Conservation (phyloP, 2,329 filamentous ascomycete species). For the Metarhizium sp. region DNA sequence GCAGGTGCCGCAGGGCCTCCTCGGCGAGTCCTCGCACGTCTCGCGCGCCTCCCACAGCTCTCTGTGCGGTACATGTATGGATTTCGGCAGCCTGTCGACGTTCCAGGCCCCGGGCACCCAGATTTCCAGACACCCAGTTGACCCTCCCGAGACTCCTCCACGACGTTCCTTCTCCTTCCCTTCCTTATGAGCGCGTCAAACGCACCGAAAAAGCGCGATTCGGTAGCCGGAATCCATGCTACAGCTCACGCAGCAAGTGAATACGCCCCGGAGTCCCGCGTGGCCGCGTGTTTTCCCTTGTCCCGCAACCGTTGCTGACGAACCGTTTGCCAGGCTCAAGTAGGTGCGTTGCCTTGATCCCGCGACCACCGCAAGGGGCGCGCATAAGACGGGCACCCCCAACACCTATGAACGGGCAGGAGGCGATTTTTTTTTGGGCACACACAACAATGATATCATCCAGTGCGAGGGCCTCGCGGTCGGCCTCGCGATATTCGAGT, state of each 20-base stretch:
- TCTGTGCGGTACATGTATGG: no score
- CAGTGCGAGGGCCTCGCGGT: conserved; percentile 41
- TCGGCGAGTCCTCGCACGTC: no score
- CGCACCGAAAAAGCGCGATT: conserved; percentile 20
- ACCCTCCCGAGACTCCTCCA: not conserved
- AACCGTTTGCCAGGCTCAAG: conserved; percentile 14
- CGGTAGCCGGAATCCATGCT: conserved; percentile 22
- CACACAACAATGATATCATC: conserved; percentile 27
- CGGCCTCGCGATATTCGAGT: conserved; percentile 42
- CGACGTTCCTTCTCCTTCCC: conserved; percentile 9
- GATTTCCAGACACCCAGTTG: conserved; percentile 9
- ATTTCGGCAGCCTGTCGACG: conserved; percentile 3
- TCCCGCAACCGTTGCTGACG: conserved; percentile 8
- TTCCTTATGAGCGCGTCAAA: conserved; percentile 21
- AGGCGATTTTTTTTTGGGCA: not conserved
- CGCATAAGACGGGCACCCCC: not conserved
- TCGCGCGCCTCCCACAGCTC: no score
- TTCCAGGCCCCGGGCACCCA: conserved; percentile 10
- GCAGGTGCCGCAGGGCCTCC: no score
- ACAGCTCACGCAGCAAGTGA: conserved; percentile 19
- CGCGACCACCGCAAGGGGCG: conserved; percentile 8
- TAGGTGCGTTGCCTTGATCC: conserved; percentile 18
- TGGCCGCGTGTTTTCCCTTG: not conserved
- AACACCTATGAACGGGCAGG: conserved; percentile 3
- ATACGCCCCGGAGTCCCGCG: not conserved